phyloP scores from a whole-genome alignment of 371 early-diverging fungal species.

The Syncephalis fuscata region DNA sequence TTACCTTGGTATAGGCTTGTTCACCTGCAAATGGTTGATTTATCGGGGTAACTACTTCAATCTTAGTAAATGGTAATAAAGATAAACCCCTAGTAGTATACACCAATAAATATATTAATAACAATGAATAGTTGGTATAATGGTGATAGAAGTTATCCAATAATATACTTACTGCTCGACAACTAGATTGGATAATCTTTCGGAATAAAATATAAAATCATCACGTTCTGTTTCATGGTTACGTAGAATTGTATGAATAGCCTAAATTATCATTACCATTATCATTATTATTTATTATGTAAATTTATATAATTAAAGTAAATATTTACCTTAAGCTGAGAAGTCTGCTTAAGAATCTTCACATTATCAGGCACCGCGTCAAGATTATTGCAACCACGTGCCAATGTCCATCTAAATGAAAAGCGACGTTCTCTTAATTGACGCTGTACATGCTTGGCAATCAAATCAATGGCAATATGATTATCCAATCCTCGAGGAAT shows the following conservation, averaged over 20 bases:
- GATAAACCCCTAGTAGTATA: conserved; percentile 28
- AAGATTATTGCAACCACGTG: conserved; percentile 12
- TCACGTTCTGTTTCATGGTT: conserved; percentile 49
- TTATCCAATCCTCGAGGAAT: conserved; percentile 85
- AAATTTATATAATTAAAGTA: not conserved
- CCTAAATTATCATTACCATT: conserved; percentile 12
- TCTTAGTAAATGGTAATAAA: conserved; percentile 30
- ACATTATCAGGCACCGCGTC: conserved; percentile 31
- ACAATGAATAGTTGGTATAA: too few species aligned
- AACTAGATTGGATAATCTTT: conserved; percentile 64
- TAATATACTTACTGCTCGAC: conserved; percentile 29
- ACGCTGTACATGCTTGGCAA: conserved; percentile 68
- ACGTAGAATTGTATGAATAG: conserved; percentile 73
- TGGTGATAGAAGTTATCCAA: too few species aligned
- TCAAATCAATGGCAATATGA: conserved; percentile 76
- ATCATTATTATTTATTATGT: not conserved
- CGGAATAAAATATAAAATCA: conserved; percentile 83
- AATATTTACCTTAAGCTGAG: conserved; percentile 35
- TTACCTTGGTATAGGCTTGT: conserved; percentile 18
- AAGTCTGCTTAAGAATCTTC: conserved; percentile 32
- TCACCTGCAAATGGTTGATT: conserved; percentile 35
- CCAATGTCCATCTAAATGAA: conserved; percentile 42
- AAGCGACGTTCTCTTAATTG: conserved; percentile 60
- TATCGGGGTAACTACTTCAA: conserved; percentile 43
- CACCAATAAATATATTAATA: not conserved